These are phyloP conservation scores for Pichia sp. DNA, from an alignment of 1,139 yeast genomes.

Conservation along the genomic window DNA sequence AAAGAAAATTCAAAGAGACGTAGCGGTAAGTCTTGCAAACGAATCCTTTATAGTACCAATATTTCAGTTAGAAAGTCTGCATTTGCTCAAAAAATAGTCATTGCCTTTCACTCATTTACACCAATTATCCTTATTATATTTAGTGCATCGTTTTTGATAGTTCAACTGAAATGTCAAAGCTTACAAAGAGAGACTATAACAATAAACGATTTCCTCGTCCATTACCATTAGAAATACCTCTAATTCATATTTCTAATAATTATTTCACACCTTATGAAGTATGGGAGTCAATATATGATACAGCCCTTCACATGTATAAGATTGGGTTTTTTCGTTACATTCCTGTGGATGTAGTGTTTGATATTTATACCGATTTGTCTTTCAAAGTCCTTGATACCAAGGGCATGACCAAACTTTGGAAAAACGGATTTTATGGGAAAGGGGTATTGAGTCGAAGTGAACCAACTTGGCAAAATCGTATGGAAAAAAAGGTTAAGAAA, in stretches of 20 bases:
- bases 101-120: too few relatives aligned
- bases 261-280: slow-evolving; percentile 12
- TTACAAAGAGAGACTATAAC: slow-evolving; percentile 7
- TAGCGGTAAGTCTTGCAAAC: too few relatives aligned
- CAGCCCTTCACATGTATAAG: slow-evolving; percentile 4
- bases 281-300: slow-evolving; percentile 9
- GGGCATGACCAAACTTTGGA: slow-evolving; percentile 64
- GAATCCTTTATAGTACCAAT: too few relatives aligned
- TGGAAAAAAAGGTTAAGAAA: slow-evolving; percentile 39
- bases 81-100: too few relatives aligned
- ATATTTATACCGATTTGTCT: slow-evolving; percentile 7
- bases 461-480: slow-evolving; percentile 78
- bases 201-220: slow-evolving; percentile 11
- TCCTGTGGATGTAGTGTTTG: slow-evolving; percentile 7
- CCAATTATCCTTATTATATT: too few relatives aligned
- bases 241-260: slow-evolving; percentile 9
- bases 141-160: background rate
- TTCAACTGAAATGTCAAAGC: slow-evolving; percentile 5
- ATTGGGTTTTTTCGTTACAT: slow-evolving; percentile 2
- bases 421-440: slow-evolving; percentile 88
- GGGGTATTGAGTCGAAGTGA: slow-evolving; percentile 86
- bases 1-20: too few relatives aligned
- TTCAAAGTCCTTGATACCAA: slow-evolving; percentile 40
- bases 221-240: slow-evolving; percentile 8
- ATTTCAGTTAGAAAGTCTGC: too few relatives aligned